phyloP scores from a whole-genome alignment of 2,329 filamentous ascomycete species.

The Monilinia fructigena region DNA sequence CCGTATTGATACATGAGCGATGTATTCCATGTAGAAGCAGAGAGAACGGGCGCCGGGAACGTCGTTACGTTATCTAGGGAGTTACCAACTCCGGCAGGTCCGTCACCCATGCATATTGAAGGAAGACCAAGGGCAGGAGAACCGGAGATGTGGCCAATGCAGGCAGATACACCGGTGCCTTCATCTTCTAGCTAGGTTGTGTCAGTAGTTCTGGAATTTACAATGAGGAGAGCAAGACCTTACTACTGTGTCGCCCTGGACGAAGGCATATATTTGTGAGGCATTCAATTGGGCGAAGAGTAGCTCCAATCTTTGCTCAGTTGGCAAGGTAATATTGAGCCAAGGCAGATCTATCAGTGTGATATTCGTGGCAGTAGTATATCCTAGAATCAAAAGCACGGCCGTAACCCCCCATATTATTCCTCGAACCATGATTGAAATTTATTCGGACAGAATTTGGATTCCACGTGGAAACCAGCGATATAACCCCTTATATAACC shows the following conservation, averaged over 20 bases:
- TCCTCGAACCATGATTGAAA: background rate
- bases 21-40: too few relatives aligned
- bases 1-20: too few relatives aligned
- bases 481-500: too few relatives aligned
- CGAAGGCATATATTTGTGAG: background rate
- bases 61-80: too few relatives aligned
- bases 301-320: background rate
- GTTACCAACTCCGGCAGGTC: too few relatives aligned
- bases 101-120: too few relatives aligned
- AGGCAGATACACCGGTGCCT: background rate
- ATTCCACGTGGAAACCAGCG: too few relatives aligned
- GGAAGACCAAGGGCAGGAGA: background rate
- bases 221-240: background rate
- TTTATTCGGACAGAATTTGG: background rate
- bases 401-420: background rate
- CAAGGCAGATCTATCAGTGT: background rate
- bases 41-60: too few relatives aligned
- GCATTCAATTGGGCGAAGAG: background rate
- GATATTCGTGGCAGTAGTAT: background rate
- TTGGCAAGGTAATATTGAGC: background rate
- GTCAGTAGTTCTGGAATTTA: background rate
- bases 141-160: background rate
- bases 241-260: background rate
- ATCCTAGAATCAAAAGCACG: background rate
- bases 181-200: background rate